Conservation (phyloP, 139 green algal genomes). For the Chlamydomonas asymmetrica region DNA sequence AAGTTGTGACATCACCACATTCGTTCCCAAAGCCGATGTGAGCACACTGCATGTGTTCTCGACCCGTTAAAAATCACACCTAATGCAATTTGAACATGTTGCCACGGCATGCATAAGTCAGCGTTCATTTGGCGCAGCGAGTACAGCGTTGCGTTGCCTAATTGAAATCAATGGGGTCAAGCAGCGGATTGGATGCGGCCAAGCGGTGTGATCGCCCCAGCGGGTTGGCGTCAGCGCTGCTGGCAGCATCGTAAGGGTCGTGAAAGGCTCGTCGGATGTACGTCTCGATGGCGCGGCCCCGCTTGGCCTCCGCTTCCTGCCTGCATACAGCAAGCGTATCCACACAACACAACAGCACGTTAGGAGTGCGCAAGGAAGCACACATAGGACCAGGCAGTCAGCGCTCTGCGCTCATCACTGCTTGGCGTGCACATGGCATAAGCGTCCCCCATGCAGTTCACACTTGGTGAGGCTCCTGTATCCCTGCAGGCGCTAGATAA, state of each 20-base stretch:
- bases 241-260: slow-evolving; percentile 17
- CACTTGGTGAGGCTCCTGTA: not conserved
- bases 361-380: not conserved
- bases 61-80: too few relatives aligned
- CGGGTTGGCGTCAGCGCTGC: slow-evolving; percentile 18
- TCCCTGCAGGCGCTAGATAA: not conserved
- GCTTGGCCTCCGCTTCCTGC: slow-evolving; percentile 2
- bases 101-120: too few relatives aligned
- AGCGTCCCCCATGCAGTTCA: not conserved
- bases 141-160: too few relatives aligned
- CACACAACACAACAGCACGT: not conserved
- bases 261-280: slow-evolving; percentile 26
- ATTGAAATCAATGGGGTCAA: slow-evolving; percentile 16
- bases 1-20: too few relatives aligned
- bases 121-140: too few relatives aligned
- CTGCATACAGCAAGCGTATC: not conserved
- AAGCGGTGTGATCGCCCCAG: slow-evolving; percentile 9
- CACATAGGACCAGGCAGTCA: too few relatives aligned
- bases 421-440: not conserved
- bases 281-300: slow-evolving; percentile 13
- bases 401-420: too few relatives aligned
- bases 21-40: too few relatives aligned
- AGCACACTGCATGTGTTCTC: too few relatives aligned
- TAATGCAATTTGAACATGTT: too few relatives aligned
- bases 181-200: slow-evolving; percentile 4